phyloP scores from a whole-genome alignment of 768 basidiomycete species.

The Clavaria fumosa region DNA sequence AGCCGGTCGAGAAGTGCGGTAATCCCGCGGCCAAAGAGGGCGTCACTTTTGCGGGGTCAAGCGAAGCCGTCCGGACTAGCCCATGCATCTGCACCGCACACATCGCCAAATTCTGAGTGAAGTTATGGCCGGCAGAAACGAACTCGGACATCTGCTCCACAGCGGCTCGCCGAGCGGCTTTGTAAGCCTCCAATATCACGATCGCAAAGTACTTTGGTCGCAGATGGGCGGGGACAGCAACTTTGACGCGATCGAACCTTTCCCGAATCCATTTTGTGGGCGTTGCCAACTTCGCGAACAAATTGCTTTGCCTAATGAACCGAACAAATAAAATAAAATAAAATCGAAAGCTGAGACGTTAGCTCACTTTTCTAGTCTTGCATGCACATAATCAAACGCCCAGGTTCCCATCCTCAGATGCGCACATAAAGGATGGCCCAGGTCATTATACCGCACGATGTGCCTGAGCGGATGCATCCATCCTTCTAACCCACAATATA shows the following conservation, averaged over 20 bases:
- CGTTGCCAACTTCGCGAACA: constrained; percentile 50
- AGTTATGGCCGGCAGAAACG: constrained; percentile 66
- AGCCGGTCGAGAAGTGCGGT: constrained; percentile 83
- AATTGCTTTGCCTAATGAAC: constrained; percentile 34
- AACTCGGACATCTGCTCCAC: constrained; percentile 86
- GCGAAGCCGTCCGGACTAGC: constrained; percentile 75
- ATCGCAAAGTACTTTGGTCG: constrained; percentile 95
- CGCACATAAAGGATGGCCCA: constrained; percentile 81
- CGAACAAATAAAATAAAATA: constrained; percentile 4
- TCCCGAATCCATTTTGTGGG: constrained; percentile 78
- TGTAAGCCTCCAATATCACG: constrained; percentile 82
- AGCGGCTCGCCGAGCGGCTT: constrained; percentile 68
- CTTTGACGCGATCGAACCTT: constrained; percentile 72
- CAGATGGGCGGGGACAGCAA: constrained; percentile 66
- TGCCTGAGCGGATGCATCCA: constrained; percentile 86
- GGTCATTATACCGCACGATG: constrained; percentile 81
- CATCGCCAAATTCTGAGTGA: constrained; percentile 83
- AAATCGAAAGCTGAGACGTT: background rate
- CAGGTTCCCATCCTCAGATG: constrained; percentile 81
- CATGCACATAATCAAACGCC: constrained; percentile 80
- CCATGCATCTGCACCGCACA: constrained; percentile 87
- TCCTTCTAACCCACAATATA: constrained; percentile 91
- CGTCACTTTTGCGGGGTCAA: constrained; percentile 52
- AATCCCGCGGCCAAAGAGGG: constrained; percentile 89
- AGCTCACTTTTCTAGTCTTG: constrained; percentile 55